Base-by-base conservation (phyloP, 345 rosid species). In the Brassica cretica region DNA sequence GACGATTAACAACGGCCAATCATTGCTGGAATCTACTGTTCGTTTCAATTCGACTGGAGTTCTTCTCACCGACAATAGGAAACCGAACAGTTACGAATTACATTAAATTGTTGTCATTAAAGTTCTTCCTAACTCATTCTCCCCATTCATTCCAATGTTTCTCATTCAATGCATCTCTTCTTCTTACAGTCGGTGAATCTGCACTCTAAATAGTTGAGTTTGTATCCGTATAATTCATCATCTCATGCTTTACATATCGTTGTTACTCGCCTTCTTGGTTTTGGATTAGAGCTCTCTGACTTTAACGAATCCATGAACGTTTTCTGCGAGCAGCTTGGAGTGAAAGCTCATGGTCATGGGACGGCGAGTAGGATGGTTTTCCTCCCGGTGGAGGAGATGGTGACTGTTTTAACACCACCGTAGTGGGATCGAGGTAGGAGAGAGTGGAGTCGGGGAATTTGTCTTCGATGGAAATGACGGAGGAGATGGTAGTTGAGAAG, bases 321-420 rank as follows among this genome's bases (percentile, higher is more conserved):
- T 96, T 94, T 92, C 73, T 91, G 98, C 0, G 94, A 91, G 76
- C 96, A 94, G 5, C 94, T 94, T 16, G 97, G 97, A 0, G 96
- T 94, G 86, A 12, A 94, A 94, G 6, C 18, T 49, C 18, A 49
- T 49, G 6, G 8, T 49, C 18, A 49, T 49, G 55, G 55, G 18
- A 49, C 7, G 18, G 15, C 16, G 16, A 5, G 18, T 6, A 49
- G 5, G 15, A 49, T 49, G 16, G 55, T n/a, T 49, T 49, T n/a
- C 56, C n/a, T 49, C 18, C 53, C 53, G 53, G 15, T 4, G 53
- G 49, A 41, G 49, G 49, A 41, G 49, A 11, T 14, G 5, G 14
- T 9, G 49, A 10, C 12, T 41, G 49, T 41, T 41, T 11, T 41
- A 5, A 41, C 49, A 41, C 97, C 98, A 8, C 97, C 94, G 83